Conservation (phyloP, 2,329 filamentous ascomycete genomes). For the Didymella glomerata region DNA sequence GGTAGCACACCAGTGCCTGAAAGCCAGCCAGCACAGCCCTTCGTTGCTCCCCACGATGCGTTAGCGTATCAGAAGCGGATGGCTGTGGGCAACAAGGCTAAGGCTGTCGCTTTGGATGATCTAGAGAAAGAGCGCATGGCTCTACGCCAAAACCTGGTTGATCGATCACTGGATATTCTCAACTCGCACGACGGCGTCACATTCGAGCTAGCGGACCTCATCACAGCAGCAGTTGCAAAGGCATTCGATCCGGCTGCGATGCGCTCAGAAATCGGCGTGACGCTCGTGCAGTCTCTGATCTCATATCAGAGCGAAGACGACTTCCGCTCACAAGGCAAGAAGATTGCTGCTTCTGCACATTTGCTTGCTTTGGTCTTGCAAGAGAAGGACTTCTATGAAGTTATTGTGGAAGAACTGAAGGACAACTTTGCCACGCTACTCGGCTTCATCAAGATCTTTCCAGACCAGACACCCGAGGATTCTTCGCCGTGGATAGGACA, state of each 20-base stretch:
- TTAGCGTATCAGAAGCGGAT: conserved; percentile 48
- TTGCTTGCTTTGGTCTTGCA: conserved; percentile 88
- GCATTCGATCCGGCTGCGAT: conserved; percentile 65
- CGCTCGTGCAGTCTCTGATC: conserved; percentile 83
- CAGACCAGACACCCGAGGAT: conserved; percentile 74
- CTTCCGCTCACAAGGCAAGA: conserved; percentile 65
- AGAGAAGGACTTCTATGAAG: conserved; percentile 79
- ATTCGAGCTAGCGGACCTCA: conserved; percentile 88
- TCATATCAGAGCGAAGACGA: conserved; percentile 68
- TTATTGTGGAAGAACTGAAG: conserved; percentile 76
- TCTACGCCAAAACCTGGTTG: conserved; percentile 81
- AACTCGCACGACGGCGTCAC: conserved; percentile 87
- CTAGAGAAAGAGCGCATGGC: conserved; percentile 77
- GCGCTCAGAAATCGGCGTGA: conserved; percentile 80
- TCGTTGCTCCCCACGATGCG: conserved; percentile 31
- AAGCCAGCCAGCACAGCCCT: conserved; percentile 23
- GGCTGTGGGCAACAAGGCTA: conserved; percentile 43
- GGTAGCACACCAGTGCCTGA: conserved; percentile 33
- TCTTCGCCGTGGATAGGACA: conserved; percentile 93
- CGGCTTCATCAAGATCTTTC: conserved; percentile 76
- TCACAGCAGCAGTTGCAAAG: conserved; percentile 73
- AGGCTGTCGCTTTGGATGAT: conserved; percentile 73
- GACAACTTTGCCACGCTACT: conserved; percentile 80
- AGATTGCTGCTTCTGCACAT: conserved; percentile 91
- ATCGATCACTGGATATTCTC: conserved; percentile 88